Evolutionary conservation across 1,284 basidiomycete genomes (phyloP).

Genomic region (Termitomyces sp.): DNA sequence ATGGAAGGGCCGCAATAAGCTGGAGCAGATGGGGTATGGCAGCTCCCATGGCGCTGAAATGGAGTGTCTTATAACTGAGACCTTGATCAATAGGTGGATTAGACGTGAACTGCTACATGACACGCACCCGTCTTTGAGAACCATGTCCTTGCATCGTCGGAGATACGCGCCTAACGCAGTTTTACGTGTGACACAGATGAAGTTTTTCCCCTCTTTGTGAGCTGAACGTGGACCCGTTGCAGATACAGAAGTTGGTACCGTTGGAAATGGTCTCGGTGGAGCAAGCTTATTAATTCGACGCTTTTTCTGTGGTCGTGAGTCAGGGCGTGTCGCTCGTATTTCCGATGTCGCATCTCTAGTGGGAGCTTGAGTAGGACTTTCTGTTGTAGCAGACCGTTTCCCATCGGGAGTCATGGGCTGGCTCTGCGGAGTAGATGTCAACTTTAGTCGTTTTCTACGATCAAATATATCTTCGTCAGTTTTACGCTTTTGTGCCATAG

Average conservation of each 20-base stretch:
- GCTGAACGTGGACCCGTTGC: conserved; percentile 76
- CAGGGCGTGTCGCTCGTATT: conserved; percentile 1
- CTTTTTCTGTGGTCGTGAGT: conserved; percentile 19
- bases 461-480: conserved; percentile 24
- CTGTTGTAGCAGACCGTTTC: background rate
- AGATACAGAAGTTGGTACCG: conserved; percentile 67
- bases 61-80: conserved; percentile 68
- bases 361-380: background rate
- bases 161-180: conserved; percentile 73
- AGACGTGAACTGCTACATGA: conserved; percentile 2
- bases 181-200: conserved; percentile 78
- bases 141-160: conserved; percentile 70
- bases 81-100: background rate
- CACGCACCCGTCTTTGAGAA: conserved; percentile 74
- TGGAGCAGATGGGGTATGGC: conserved; percentile 81
- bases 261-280: conserved; percentile 70
- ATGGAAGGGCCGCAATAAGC: conserved; percentile 67
- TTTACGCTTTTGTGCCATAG: conserved; percentile 32
- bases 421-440: conserved; percentile 15
- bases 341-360: conserved; percentile 1
- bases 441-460: conserved; percentile 30
- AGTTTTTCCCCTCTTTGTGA: conserved; percentile 72
- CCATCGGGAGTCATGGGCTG: conserved; percentile 7
- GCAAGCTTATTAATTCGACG: conserved; percentile 58
- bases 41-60: conserved; percentile 80